Evolutionary conservation across 345 rosid species (phyloP), one percentile per base, ranked within the genome.

Genomic region (Barbarea vulgaris): DNA sequence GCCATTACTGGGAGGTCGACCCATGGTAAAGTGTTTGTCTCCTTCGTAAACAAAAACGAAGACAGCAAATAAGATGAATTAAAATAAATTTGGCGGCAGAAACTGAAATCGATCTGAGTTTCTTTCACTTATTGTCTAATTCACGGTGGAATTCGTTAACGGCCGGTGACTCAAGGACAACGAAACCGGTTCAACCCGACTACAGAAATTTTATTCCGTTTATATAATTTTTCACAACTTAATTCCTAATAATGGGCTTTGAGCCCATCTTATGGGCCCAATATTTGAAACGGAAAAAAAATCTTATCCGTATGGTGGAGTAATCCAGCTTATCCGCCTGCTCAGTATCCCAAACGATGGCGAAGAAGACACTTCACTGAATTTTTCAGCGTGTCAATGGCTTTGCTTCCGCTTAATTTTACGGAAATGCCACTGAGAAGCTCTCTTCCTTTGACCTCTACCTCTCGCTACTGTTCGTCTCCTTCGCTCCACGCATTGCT

Each of bases 1-100:
- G 31, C 99, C 99, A 73, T 88, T 89, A 70, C 94, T 87, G 47
- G 98, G 98, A 75, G 97, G 99, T 27, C 99, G 91, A 72, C 98
- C 99, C 99, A 96, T 78, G 57, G 14, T 67, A 28, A 13, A 14
- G 37, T 51, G 37, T 51, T 58, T 15, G 24, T 55, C 68, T 77
- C 19, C 69, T 51, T 51, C 57, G 36, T 66, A 7, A 44, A 47
- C 50, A 44, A 60, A 25, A 14, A 1, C 10, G 68, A 28, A 27
- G 18, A 69, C 7, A 25, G 27, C n/a, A 25, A 25, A n/a, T 56
- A 51, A 31, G 30, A 21, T 34, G 2, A 18, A 42, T 7, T 7
- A 47, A 22, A 67, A 56, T 24, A 24, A 24, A 24, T 24, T 7
- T 41, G 60, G 56, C 67, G 51, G 33, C 70, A 34, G 80, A 69